These are phyloP conservation scores for Elsinoe batatas DNA, from an alignment of 2,329 filamentous ascomycete species.

Conservation along the genomic window DNA sequence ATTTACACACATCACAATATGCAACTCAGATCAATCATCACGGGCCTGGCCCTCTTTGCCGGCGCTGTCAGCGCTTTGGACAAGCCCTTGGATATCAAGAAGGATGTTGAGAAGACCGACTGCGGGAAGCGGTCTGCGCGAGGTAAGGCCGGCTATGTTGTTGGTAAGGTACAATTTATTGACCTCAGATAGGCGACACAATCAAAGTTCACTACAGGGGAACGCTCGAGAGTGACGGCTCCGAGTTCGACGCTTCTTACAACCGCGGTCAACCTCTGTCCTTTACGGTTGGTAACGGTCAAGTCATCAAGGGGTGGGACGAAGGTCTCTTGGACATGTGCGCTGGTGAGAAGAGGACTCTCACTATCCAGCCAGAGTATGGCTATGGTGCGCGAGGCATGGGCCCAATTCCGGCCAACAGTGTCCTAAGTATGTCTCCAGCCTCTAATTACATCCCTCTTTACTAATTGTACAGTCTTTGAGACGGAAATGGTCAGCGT, in stretches of 20 bases:
- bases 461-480: constrained; percentile 52
- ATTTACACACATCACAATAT: constrained; percentile 24
- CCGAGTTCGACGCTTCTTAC: constrained; percentile 48
- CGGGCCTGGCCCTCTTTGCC: constrained; percentile 40
- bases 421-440: constrained; percentile 57
- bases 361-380: constrained; percentile 81
- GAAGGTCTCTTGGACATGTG: constrained; percentile 88
- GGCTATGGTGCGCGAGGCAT: constrained; percentile 71
- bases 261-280: constrained; percentile 66
- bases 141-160: constrained; percentile 25
- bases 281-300: constrained; percentile 72
- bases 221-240: constrained; percentile 59
- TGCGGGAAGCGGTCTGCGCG: constrained; percentile 53
- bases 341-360: constrained; percentile 81
- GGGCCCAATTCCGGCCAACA: constrained; percentile 77
- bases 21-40: constrained; percentile 34
- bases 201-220: constrained; percentile 85
- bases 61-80: constrained; percentile 35
- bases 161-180: constrained; percentile 30
- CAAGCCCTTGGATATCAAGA: constrained; percentile 63
- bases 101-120: constrained; percentile 47
- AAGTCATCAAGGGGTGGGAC: constrained; percentile 96
- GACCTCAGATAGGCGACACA: constrained; percentile 51
- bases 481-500: constrained; percentile 85
- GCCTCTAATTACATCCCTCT: constrained; percentile 6